phyloP scores from a whole-genome alignment of 2,329 filamentous ascomycete genomes.

The Fusarium albosuccineum region DNA sequence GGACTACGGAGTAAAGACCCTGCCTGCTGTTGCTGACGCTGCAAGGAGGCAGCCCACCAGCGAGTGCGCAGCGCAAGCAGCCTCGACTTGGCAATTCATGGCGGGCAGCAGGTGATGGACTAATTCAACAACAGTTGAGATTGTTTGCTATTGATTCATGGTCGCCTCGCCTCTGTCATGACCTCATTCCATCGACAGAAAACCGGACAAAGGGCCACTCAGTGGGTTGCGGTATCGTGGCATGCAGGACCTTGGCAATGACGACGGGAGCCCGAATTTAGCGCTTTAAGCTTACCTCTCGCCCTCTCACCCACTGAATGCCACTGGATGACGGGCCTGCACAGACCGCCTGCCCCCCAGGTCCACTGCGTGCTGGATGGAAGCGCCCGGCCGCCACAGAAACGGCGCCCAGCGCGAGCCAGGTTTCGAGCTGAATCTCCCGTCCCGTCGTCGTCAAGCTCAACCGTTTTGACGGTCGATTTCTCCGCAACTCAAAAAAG shows the following conservation, averaged over 20 bases:
- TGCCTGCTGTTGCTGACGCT: constrained; percentile 11
- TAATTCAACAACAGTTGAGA: too few relatives aligned
- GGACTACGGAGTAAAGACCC: background rate
- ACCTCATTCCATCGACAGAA: constrained; percentile 24
- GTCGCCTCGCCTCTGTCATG: constrained; percentile 3
- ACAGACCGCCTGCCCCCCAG: constrained; percentile 25
- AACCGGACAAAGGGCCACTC: constrained; percentile 21
- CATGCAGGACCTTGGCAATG: constrained; percentile 23
- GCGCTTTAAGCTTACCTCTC: constrained; percentile 33
- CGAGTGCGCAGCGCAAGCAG: too few relatives aligned
- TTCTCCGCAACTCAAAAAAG: constrained; percentile 3
- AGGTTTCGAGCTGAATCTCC: constrained; percentile 24
- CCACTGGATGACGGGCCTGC: constrained; percentile 33
- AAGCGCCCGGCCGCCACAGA: constrained; percentile 31
- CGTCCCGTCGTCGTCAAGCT: constrained; percentile 12
- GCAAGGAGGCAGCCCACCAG: constrained; percentile 32
- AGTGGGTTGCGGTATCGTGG: constrained; percentile 10
- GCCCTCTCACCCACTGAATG: constrained; percentile 29
- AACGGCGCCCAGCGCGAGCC: constrained; percentile 3
- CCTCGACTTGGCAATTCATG: too few relatives aligned
- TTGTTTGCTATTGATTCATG: background rate
- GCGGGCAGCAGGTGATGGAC: too few relatives aligned
- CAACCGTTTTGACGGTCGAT: constrained; percentile 1
- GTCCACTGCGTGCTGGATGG: constrained; percentile 9
- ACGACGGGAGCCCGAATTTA: constrained; percentile 21